These are phyloP conservation scores for Spirogloea muscicola DNA, from an alignment of 139 green algal genomes.

Conservation along the genomic window DNA sequence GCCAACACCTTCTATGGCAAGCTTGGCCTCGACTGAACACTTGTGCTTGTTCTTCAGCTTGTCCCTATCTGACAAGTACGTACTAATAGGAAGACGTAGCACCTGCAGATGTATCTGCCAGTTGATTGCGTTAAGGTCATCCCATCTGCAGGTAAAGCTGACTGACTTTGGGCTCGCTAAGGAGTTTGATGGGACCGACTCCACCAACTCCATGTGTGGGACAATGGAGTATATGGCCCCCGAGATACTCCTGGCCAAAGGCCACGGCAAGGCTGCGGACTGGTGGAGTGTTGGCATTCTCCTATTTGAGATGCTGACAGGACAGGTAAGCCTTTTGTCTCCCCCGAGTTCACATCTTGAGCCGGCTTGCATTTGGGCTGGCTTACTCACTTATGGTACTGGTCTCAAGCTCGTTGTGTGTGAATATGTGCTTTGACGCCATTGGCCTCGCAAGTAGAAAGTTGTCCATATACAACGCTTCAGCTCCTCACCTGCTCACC, in stretches of 20 bases:
- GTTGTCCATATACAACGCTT: no score
- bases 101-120: background rate
- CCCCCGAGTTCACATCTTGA: no score
- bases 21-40: no score
- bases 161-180: constrained; percentile 86
- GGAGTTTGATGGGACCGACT: constrained; percentile 61
- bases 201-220: constrained; percentile 89
- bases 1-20: background rate
- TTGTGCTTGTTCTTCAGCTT: no score
- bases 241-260: constrained; percentile 80
- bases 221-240: constrained; percentile 81
- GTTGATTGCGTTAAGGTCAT: background rate
- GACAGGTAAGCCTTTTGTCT: constrained; percentile 54
- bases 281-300: constrained; percentile 96
- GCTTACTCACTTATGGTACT: no score
- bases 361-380: no score
- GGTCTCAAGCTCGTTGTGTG: no score
- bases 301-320: constrained; percentile 96
- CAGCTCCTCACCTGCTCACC: no score
- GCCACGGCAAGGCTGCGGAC: constrained; percentile 85
- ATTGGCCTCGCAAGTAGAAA: no score
- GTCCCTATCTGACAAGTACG: background rate
- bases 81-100: background rate
- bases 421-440: no score
- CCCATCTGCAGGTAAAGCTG: constrained; percentile 61